Conservation (phyloP, 2,329 filamentous ascomycete species). For the Sporothrix brasiliensis region DNA sequence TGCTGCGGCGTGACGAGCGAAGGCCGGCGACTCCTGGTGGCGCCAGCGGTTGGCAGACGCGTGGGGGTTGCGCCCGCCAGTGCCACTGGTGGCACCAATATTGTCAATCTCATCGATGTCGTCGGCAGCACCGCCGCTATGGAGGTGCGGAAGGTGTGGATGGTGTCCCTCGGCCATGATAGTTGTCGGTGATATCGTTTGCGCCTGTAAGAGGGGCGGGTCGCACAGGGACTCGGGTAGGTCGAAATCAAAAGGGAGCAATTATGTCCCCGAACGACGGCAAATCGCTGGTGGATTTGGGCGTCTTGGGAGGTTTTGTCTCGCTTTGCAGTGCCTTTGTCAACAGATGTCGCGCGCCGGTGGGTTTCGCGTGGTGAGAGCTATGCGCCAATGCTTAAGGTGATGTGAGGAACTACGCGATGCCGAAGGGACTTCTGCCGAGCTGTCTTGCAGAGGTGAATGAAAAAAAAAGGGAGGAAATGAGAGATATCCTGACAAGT, state of each 20-base stretch:
- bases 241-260: not conserved
- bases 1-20: conserved; percentile 52
- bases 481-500: not conserved
- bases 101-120: conserved; percentile 33
- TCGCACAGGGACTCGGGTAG: not conserved
- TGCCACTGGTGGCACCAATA: conserved; percentile 37
- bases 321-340: conserved; percentile 21
- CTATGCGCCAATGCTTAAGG: conserved; percentile 8
- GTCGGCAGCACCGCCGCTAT: conserved; percentile 3
- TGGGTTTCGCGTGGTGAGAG: not conserved
- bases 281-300: not conserved
- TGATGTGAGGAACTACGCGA: not conserved
- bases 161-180: conserved; percentile 33
- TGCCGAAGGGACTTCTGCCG: not conserved
- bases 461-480: not conserved
- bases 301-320: not conserved
- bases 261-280: not conserved
- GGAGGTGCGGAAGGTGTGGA: conserved; percentile 20
- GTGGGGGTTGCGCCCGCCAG: conserved; percentile 32
- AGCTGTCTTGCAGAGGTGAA: not conserved
- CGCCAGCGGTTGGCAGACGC: conserved; percentile 53
- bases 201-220: not conserved
- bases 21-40: conserved; percentile 64
- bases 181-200: not conserved
- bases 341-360: not conserved